Evolutionary conservation across 805 yeast species (phyloP), one percentile per base, ranked within the genome.

Genomic region (Candida insectorum): DNA sequence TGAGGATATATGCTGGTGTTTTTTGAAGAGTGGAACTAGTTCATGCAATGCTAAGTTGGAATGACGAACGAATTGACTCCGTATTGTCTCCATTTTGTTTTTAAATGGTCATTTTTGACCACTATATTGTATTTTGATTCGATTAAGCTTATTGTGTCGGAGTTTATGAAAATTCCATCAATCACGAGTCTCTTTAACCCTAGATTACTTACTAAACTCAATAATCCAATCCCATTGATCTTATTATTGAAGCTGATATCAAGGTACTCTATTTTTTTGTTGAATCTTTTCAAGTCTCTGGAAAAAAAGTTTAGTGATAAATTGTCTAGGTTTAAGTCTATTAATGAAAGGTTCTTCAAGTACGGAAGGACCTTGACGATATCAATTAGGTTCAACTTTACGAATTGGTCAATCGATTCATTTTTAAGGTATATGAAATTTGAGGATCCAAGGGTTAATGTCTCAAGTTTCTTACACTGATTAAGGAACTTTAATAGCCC

Each of bases 401-500:
- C 31, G 11, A 31, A 23, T 10, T 39, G 30, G 12, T 36, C 30
- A 14, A 51, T 38, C 12, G 36, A 40, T 24, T 50, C 58, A 28
- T 47, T 47, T 12, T 48, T 45, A 34, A 56, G 55, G 48, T 46
- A 58, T 48, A 45, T 41, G 53, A 37, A 56, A 54, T 35, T 58
- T 41, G 42, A 57, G 43, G 46, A 65, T 54, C 52, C 69, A 56
- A 34, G 26, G 10, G 28, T 26, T 63, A 35, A 57, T 49, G 39
- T 54, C 54, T 26, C 49, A 52, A 52, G 51, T 49, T 41, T 54
- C 55, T 10, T 54, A 54, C 15, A 51, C 48, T 43, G 34, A 5
- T 52, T 56, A 24, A 68, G 61, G 4, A 70, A 54, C 41, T 58
- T 61, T 28, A 65, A 52, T 34, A 69, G 56, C 27, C 64, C 67